Percentiles rank a stretch among this genome's conserved stretches.
These are phyloP conservation scores for Stagonosporopsis cucurbitacearum DNA, from an alignment of 2,329 filamentous ascomycete genomes.

Conservation along the genomic window DNA sequence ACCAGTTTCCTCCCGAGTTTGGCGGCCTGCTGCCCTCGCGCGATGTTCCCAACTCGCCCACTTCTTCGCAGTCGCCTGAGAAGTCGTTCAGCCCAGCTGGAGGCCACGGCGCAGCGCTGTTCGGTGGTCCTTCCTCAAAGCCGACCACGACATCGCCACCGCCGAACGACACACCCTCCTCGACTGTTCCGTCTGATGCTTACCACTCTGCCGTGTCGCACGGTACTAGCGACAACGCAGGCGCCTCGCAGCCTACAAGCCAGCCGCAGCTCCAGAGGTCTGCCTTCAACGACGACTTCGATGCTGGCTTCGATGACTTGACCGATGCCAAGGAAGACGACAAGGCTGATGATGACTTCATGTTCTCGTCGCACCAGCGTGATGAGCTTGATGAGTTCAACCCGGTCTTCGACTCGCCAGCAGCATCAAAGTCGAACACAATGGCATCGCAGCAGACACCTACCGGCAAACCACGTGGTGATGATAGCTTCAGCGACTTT, in stretches of 20 bases:
- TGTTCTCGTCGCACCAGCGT: slow-evolving; percentile 66
- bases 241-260: slow-evolving; percentile 36
- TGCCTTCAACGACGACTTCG: slow-evolving; percentile 75
- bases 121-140: slow-evolving; percentile 47
- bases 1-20: slow-evolving; percentile 62
- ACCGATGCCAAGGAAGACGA: slow-evolving; percentile 80
- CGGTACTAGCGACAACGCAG: slow-evolving; percentile 44
- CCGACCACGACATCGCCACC: slow-evolving; percentile 47
- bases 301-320: slow-evolving; percentile 81
- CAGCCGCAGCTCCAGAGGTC: slow-evolving; percentile 53
- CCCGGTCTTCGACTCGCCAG: slow-evolving; percentile 75
- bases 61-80: slow-evolving; percentile 47
- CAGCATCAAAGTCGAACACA: slow-evolving; percentile 57
- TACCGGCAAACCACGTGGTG: slow-evolving; percentile 45
- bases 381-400: slow-evolving; percentile 80
- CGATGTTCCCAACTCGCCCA: slow-evolving; percentile 57
- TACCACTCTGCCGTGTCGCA: slow-evolving; percentile 52
- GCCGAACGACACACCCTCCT: slow-evolving; percentile 49
- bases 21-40: slow-evolving; percentile 63
- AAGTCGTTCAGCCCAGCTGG: slow-evolving; percentile 47
- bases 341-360: slow-evolving; percentile 79
- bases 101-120: slow-evolving; percentile 50
- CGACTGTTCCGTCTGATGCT: slow-evolving; percentile 51
- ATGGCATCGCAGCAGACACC: slow-evolving; percentile 53
- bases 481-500: slow-evolving; percentile 59